Evolutionary conservation across 1,139 yeast species (phyloP), one percentile per base, ranked within the genome.

Genomic region (Lodderomyces jiufengensis): DNA sequence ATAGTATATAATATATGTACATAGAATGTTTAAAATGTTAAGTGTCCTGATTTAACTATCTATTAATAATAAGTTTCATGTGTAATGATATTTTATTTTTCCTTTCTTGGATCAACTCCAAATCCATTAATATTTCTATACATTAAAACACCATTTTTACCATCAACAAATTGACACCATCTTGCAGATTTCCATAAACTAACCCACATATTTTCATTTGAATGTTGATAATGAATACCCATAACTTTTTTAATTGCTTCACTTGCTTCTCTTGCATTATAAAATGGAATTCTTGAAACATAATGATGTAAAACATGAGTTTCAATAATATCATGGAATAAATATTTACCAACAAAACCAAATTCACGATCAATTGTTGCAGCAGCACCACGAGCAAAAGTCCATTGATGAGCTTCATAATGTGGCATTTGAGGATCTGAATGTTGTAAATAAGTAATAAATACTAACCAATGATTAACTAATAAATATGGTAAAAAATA

Each of bases 351-450:
- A 39, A 74, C 58, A 48, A 75, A 73, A n/a, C 82, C 82, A 51
- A 73, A 76, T 47, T 76, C 67, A 55, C 83, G 65, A 52, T 77
- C 83, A 42, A 77, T 74, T 34, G 83, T 77, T 31, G 81, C 78
- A 42, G 82, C 82, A 29, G 83, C 83, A 51, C 83, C 83, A 58
- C 80, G 68, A 27, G 81, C 81, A 50, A 77, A 77, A 38, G 67
- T 76, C 83, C 83, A 77, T 55, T 76, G 78, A 29, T 57, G 49
- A 40, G 73, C 70, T 41, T 70, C 71, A 52, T 77, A 77, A 54
- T 77, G 83, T 29, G 83, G 81, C 69, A 77, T 66, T 28, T 63
- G 48, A 21, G 76, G 68, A 49, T 76, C 80, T 9, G 82, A 70
- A 53, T 77, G 83, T 60, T 77, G 83, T 50, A 77, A 67, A 52